These are phyloP conservation scores for Darksidea phi DNA, from an alignment of 495 filamentous ascomycete genomes.

Conservation along the genomic window DNA sequence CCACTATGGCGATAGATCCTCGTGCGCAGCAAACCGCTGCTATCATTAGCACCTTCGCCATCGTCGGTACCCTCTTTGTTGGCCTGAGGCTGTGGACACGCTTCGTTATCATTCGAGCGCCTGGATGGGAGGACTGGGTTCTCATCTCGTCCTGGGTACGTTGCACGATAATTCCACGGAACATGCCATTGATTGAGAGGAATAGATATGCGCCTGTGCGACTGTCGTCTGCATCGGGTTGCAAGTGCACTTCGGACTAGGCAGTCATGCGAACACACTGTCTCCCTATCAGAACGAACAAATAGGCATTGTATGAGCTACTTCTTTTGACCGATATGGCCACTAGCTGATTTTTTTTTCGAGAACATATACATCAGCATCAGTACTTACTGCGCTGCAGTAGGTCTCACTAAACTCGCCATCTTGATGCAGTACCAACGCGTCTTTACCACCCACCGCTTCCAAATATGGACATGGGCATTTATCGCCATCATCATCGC, in stretches of 20 bases:
- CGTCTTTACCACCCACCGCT: constrained; percentile 30
- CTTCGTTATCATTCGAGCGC: constrained; percentile 22
- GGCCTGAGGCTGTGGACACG: constrained; percentile 29
- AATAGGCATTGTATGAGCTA: not conserved
- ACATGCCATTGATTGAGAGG: not conserved
- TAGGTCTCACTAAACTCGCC: constrained; percentile 36
- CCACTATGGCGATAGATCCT: constrained; percentile 1
- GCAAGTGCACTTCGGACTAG: constrained; percentile 28
- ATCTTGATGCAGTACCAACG: constrained; percentile 40
- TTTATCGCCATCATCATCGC: constrained; percentile 33
- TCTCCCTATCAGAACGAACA: not conserved
- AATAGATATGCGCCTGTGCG: constrained; percentile 19
- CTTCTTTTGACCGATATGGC: not conserved
- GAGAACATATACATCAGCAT: constrained; percentile 31
- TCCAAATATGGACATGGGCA: constrained; percentile 28
- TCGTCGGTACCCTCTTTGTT: constrained; percentile 23
- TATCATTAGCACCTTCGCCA: constrained; percentile 14
- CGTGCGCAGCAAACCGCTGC: constrained; percentile 10
- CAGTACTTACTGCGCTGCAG: constrained; percentile 30
- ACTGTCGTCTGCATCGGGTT: constrained; percentile 26
- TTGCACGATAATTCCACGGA: not conserved
- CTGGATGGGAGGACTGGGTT: constrained; percentile 31
- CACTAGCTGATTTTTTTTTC: constrained; percentile 5
- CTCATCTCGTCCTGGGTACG: constrained; percentile 27
- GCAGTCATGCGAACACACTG: constrained; percentile 9